Base-by-base conservation (phyloP, 768 basidiomycete species). In the Kwoniella heveanensis region DNA sequence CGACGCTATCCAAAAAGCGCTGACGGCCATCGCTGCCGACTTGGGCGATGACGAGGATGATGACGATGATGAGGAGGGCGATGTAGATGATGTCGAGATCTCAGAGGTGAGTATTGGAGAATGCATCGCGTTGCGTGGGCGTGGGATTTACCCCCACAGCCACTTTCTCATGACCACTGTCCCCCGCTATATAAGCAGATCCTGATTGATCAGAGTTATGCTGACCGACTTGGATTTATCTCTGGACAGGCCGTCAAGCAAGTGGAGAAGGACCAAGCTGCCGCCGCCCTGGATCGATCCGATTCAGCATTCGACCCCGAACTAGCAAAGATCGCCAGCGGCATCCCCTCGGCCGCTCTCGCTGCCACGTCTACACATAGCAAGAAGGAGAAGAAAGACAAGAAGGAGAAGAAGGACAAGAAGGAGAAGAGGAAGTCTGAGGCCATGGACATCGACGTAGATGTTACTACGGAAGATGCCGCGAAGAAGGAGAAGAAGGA, bases 1-100 rank as follows among this genome's bases (percentile, higher is more conserved):
- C 25, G 93, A 95, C 65, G 90, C 89, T n/a, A 92, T 96, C 66
- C 87, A 88, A 66, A 91, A 89, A 79, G 93, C 94, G 19, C 74
- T 94, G 64, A 86, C 90, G n/a, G 85, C 85, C 57, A 86, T 95
- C 46, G 74, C 70, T 15, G 74, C 74, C 51, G 73, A 76, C 26
- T 36, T 69, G 15, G 68, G 69, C 19, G 77, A 73, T 26, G 67
- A 69, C 50, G 77, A 72, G 27, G 76, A 77, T 26, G 76, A 80
- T 29, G 86, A 85, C 7, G 77, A 89, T 21, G 90, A 90, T 8
- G 85, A 84, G 1, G 85, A 86, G 1, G 87, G 87, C 0, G 85
- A 86, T 1, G 84, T 84, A 5, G 85, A 85, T 21, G 84, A 84
- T 19, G 83, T 82, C 24, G 83, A 83, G 51, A 66, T 78, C 24